Percentiles rank a stretch among this genome's conserved stretches.
Conservation (phyloP, 2,329 filamentous ascomycete genomes). For the Sporothrix curviconia region DNA sequence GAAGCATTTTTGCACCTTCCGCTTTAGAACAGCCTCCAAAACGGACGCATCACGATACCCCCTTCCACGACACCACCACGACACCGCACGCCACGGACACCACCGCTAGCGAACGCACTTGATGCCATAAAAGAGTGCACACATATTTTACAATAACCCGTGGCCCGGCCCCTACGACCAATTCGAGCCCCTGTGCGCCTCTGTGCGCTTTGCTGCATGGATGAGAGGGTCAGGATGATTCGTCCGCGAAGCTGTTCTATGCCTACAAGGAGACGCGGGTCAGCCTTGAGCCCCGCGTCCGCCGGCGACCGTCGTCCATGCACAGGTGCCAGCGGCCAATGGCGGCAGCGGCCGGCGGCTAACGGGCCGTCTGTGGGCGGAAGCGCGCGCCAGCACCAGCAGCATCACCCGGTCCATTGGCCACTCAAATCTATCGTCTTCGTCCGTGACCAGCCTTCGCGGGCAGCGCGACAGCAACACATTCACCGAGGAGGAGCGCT, state of each 20-base stretch:
- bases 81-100: background rate
- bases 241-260: constrained; percentile 53
- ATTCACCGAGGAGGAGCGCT: constrained; percentile 59
- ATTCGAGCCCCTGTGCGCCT: background rate
- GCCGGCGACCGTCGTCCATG: constrained; percentile 61
- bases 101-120: background rate
- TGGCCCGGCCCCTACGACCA: background rate
- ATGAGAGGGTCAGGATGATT: constrained; percentile 64
- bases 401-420: constrained; percentile 20
- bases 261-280: constrained; percentile 83
- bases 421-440: background rate
- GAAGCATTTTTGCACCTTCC: constrained; percentile 1
- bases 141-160: background rate
- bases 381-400: constrained; percentile 26
- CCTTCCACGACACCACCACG: background rate
- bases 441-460: background rate
- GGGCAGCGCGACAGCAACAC: constrained; percentile 25
- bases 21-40: background rate
- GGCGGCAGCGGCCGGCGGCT: constrained; percentile 18
- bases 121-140: background rate
- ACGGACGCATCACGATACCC: background rate
- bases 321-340: constrained; percentile 56
- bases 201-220: constrained; percentile 24
- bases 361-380: constrained; percentile 14
- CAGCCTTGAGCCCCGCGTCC: constrained; percentile 70